Conservation (phyloP, 768 basidiomycete genomes). For the Ephemerocybe angulata region DNA sequence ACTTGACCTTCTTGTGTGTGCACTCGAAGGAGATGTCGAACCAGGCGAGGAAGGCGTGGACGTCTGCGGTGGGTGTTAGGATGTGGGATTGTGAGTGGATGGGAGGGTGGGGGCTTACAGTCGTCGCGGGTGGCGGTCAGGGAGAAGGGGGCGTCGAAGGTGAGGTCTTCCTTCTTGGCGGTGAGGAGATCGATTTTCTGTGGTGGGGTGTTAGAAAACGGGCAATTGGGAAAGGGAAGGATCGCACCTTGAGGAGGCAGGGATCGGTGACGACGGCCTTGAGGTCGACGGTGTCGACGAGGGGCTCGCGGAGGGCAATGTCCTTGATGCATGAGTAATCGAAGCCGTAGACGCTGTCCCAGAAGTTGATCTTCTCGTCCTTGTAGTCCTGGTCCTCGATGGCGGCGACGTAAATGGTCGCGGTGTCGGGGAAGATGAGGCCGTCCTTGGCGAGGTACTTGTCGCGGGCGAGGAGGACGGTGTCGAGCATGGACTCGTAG, state of each 20-base stretch:
- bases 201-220: constrained; percentile 45
- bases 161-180: constrained; percentile 92
- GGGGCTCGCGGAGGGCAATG: constrained; percentile 91
- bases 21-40: constrained; percentile 96
- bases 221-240: background rate
- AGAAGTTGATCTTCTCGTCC: constrained; percentile 99
- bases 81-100: no score
- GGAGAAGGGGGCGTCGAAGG: constrained; percentile 77
- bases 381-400: constrained; percentile 99
- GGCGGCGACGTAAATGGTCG: constrained; percentile 88
- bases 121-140: constrained; percentile 85
- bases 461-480: constrained; percentile 93
- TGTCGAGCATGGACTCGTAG: constrained; percentile 99
- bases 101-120: no score
- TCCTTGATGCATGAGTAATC: constrained; percentile 99
- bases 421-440: constrained; percentile 93
- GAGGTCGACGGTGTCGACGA: constrained; percentile 98
- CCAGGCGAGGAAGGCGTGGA: constrained; percentile 99
- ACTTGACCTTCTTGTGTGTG: constrained; percentile 92
- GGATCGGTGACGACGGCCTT: constrained; percentile 95
- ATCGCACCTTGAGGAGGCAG: constrained; percentile 74
- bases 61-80: no score
- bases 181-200: constrained; percentile 74
- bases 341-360: constrained; percentile 99
- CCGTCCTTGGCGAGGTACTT: constrained; percentile 91